Evolutionary conservation across 2,329 filamentous ascomycete genomes (phyloP), one percentile per base, ranked within the genome.

Genomic region (Coccinonectria pachysandricola): DNA sequence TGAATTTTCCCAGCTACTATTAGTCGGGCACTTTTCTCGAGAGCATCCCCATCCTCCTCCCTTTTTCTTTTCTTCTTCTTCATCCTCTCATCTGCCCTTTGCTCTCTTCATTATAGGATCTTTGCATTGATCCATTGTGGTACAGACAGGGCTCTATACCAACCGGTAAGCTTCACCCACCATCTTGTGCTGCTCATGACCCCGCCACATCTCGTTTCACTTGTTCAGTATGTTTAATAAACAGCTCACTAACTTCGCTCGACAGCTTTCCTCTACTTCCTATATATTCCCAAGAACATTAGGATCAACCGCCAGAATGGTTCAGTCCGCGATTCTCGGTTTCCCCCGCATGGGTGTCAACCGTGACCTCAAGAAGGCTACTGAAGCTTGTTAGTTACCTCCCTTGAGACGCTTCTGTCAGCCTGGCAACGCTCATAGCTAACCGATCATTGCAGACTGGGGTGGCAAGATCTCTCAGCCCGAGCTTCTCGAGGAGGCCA

Each of bases 361-460:
- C 67, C 86, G 91, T 78, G 91, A 98, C 74, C 78, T 98, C 60
- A 98, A 98, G 81, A 98, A 98, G 79, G 91, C 91, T 56, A 98
- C 87, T 46, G 91, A 98, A 67, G 85, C 88, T 60, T 98, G 67
- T 71, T 45, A 55, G 66, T 65, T 20, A 19, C 23, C 22, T 14
- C 22, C 79, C 67, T 19, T 13, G 26, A 27, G 21, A 24, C 17
- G 24, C 23, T 26, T 22, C 26, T 19, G 11, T n/a, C n/a, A 15
- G 27, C 27, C 17, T 26, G 3, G 30, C 34, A n/a, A n/a, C n/a
- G n/a, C n/a, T n/a, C n/a, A n/a, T n/a, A n/a, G 14, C 39, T 44
- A 28, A 37, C 40, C 48, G 27, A 42, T 36, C 58, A 16, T 17
- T 13, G 22, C 28, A 61, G 66, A 75, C 64, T 98, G 91, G 91